These are phyloP conservation scores for Apophysomyces elegans DNA, from an alignment of 371 early-diverging fungal genomes.

Conservation along the genomic window DNA sequence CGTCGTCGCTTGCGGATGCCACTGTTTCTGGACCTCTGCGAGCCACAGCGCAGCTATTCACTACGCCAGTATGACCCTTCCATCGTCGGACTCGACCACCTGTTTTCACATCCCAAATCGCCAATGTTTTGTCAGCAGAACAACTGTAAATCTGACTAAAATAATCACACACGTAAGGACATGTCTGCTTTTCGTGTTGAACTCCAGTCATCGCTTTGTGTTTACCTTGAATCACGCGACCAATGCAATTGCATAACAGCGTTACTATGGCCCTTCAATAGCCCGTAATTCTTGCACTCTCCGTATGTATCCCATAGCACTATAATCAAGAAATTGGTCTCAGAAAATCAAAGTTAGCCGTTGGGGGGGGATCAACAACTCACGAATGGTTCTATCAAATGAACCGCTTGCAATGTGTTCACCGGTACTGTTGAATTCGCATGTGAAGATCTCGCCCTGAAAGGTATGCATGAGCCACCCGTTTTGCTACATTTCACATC, in stretches of 20 bases:
- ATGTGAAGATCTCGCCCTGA: slow-evolving; percentile 83
- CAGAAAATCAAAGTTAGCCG: background rate
- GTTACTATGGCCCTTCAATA: slow-evolving; percentile 85
- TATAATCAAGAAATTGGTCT: slow-evolving; percentile 23
- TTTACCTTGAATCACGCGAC: slow-evolving; percentile 81
- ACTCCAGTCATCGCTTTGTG: too few relatives aligned
- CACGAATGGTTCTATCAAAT: slow-evolving; percentile 83
- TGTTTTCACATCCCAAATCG: slow-evolving; percentile 79
- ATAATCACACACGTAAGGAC: background rate
- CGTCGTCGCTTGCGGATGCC: slow-evolving; percentile 82
- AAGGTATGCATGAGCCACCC: slow-evolving; percentile 12
- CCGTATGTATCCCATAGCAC: slow-evolving; percentile 94
- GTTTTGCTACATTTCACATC: background rate
- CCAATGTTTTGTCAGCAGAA: slow-evolving; percentile 73
- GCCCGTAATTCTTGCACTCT: slow-evolving; percentile 86
- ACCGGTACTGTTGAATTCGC: slow-evolving; percentile 87
- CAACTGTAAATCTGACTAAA: slow-evolving; percentile 70
- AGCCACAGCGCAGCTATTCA: slow-evolving; percentile 74
- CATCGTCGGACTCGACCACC: slow-evolving; percentile 76
- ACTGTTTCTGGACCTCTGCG: slow-evolving; percentile 70
- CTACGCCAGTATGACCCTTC: slow-evolving; percentile 76
- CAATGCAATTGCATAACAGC: slow-evolving; percentile 89
- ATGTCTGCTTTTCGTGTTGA: background rate
- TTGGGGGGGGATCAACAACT: slow-evolving; percentile 20
- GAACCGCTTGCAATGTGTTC: slow-evolving; percentile 85